A percentile compares a stretch with the other conserved stretches of the same genome.
phyloP scores from a whole-genome alignment of 176 grass and related monocot species.

The Hsuehochloa calcarea region DNA sequence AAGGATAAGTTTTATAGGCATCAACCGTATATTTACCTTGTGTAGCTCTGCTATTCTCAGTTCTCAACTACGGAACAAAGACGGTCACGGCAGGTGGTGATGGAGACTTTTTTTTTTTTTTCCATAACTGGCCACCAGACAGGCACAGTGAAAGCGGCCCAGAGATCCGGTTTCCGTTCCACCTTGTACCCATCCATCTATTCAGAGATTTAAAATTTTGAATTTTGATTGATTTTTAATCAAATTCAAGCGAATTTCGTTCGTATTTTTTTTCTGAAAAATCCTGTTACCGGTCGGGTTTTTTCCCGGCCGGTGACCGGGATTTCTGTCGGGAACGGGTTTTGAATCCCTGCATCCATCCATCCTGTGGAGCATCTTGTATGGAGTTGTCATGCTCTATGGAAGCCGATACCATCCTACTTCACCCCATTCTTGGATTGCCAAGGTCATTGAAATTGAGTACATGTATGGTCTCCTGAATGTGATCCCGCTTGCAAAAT shows the following conservation, averaged over 20 bases:
- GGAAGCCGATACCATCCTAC: constrained; percentile 35
- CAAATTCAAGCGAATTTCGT: too few relatives aligned
- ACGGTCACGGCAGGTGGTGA: not conserved
- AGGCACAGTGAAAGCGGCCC: constrained; percentile 11
- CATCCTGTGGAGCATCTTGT: constrained; percentile 36
- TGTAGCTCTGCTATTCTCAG: not conserved
- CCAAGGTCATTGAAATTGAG: constrained; percentile 36
- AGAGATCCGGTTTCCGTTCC: constrained; percentile 50
- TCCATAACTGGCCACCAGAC: constrained; percentile 10
- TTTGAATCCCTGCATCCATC: too few relatives aligned
- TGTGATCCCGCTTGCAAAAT: constrained; percentile 12
- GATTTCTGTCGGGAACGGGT: too few relatives aligned
- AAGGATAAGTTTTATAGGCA: not conserved
- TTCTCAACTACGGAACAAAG: constrained; percentile 1
- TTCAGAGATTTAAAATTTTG: too few relatives aligned
- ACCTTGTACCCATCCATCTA: constrained; percentile 15
- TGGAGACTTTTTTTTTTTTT: constrained; percentile 23
- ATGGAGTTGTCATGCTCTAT: constrained; percentile 45
- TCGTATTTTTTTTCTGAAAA: too few relatives aligned
- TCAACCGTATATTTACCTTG: not conserved
- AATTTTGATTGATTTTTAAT: too few relatives aligned
- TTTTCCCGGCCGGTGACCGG: too few relatives aligned
- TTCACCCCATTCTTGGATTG: constrained; percentile 34
- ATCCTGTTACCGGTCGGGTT: too few relatives aligned
- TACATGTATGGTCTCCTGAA: not conserved